phyloP scores from a whole-genome alignment of 1,284 basidiomycete species.

The Ustilago hordei region DNA sequence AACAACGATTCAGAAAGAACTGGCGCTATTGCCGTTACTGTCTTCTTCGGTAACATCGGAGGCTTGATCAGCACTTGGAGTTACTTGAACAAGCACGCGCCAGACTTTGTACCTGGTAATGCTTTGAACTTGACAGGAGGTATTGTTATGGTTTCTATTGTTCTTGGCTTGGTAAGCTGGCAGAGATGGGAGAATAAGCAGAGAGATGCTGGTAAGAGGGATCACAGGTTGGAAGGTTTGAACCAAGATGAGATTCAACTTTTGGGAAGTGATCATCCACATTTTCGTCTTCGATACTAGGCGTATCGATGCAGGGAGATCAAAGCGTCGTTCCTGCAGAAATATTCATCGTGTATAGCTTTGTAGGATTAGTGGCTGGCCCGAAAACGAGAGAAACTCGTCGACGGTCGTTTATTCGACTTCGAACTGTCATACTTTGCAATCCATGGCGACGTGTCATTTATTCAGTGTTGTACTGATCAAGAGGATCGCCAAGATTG shows the following conservation, averaged over 20 bases:
- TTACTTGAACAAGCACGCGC: slow-evolving; percentile 48
- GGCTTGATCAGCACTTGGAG: slow-evolving; percentile 66
- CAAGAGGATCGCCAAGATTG: slow-evolving; percentile 22
- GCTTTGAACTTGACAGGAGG: slow-evolving; percentile 43
- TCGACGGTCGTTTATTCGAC: neutral
- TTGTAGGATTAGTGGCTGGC: too few relatives aligned
- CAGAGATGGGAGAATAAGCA: slow-evolving; percentile 47
- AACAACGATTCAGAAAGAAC: slow-evolving; percentile 64
- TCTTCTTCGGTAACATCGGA: slow-evolving; percentile 66
- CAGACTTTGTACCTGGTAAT: slow-evolving; percentile 53
- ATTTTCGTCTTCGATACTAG: slow-evolving; percentile 44
- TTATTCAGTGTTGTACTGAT: neutral
- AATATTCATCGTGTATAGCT: neutral
- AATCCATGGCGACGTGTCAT: neutral
- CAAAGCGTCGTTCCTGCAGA: slow-evolving; percentile 2
- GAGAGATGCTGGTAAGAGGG: slow-evolving; percentile 29
- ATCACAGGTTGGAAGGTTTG: slow-evolving; percentile 25
- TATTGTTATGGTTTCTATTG: slow-evolving; percentile 26
- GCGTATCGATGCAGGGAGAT: too few relatives aligned
- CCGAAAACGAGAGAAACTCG: too few relatives aligned
- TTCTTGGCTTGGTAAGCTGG: slow-evolving; percentile 24
- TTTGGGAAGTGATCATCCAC: slow-evolving; percentile 44
- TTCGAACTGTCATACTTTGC: neutral
- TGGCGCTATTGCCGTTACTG: slow-evolving; percentile 60
- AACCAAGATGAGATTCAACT: slow-evolving; percentile 39